phyloP scores from a whole-genome alignment of 2,329 filamentous ascomycete genomes.

The Trichoderma endophyticum region DNA sequence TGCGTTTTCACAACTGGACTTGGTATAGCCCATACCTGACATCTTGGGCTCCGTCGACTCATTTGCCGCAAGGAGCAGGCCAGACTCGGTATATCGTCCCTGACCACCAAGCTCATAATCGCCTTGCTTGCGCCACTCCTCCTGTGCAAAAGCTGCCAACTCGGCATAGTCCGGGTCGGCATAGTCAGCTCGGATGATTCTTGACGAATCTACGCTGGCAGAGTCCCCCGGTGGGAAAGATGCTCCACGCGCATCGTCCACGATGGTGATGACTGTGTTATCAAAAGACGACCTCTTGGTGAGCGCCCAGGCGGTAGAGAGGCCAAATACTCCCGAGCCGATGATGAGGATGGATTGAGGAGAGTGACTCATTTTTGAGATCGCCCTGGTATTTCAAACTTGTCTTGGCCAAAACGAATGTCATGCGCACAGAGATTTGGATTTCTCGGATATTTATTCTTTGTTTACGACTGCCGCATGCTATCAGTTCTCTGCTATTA shows the following conservation, averaged over 20 bases:
- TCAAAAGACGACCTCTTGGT: constrained; percentile 57
- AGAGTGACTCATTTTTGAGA: constrained; percentile 28
- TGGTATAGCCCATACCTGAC: constrained; percentile 56
- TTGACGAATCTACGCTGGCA: constrained; percentile 60
- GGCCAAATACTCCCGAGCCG: constrained; percentile 65
- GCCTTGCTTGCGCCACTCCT: constrained; percentile 62
- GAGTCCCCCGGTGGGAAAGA: constrained; percentile 60
- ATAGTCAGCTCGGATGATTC: constrained; percentile 73
- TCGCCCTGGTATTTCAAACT: neutral
- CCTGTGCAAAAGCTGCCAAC: constrained; percentile 68
- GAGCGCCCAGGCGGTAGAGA: constrained; percentile 64
- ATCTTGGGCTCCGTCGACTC: constrained; percentile 35
- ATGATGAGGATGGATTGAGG: constrained; percentile 62
- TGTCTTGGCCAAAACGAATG: neutral
- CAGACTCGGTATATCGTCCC: constrained; percentile 67
- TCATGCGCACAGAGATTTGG: neutral
- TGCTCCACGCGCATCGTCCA: constrained; percentile 50
- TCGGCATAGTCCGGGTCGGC: constrained; percentile 71
- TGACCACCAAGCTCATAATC: constrained; percentile 56
- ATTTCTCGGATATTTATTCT: neutral
- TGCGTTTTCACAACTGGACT: constrained; percentile 61
- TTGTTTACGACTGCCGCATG: neutral
- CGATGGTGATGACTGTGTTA: constrained; percentile 53
- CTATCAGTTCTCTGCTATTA: neutral
- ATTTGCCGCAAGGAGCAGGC: constrained; percentile 63